Conservation (phyloP, 164 flowering plant species). For the Macadamia integrifolia region DNA sequence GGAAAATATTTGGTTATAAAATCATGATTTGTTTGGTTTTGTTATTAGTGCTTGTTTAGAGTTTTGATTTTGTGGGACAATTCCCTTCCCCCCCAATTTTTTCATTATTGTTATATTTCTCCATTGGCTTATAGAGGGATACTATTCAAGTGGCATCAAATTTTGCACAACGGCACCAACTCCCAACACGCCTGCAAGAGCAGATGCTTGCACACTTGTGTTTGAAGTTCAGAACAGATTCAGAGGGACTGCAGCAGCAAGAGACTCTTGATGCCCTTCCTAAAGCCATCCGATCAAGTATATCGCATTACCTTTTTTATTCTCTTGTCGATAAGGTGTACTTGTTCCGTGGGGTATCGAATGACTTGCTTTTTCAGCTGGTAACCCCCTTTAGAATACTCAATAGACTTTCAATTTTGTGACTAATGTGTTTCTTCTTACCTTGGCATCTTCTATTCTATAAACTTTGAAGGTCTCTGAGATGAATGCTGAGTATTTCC, state of each 20-base stretch:
- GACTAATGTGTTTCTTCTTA: not conserved
- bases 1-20: too few relatives aligned
- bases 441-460: not conserved
- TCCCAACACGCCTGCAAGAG: constrained; percentile 67
- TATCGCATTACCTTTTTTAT: constrained; percentile 77
- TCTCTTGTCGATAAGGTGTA: constrained; percentile 65
- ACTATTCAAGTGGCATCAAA: constrained; percentile 89
- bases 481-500: constrained; percentile 91
- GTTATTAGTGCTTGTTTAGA: too few relatives aligned
- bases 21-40: too few relatives aligned
- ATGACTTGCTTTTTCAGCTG: constrained; percentile 86
- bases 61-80: too few relatives aligned
- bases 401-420: not conserved
- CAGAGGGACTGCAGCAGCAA: constrained; percentile 90
- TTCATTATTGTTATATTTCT: not conserved
- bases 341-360: constrained; percentile 78
- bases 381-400: constrained; percentile 30
- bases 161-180: constrained; percentile 72
- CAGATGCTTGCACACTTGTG: constrained; percentile 95
- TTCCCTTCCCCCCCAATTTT: too few relatives aligned
- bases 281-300: constrained; percentile 89
- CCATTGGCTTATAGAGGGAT: constrained; percentile 52
- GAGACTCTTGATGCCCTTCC: constrained; percentile 86
- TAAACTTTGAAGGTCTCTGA: constrained; percentile 61
- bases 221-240: constrained; percentile 85